Base-by-base conservation (phyloP, 1,139 yeast genomes). In the Candida dubliniensis region DNA sequence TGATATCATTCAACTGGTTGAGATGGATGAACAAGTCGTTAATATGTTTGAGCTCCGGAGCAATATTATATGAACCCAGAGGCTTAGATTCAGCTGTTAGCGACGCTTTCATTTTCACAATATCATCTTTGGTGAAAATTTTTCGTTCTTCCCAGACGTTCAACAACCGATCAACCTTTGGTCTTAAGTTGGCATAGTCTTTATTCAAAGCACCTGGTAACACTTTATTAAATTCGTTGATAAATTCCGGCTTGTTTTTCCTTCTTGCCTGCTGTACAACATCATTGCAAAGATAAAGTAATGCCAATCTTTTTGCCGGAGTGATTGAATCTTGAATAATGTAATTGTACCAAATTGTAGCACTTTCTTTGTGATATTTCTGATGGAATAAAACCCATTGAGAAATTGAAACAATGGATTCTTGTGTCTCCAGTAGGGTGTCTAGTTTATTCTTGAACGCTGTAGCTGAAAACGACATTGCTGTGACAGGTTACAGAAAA, bases 331-430 rank as follows among this genome's bases (percentile, higher is more conserved):
- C 24, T 14, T 74, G 64, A n/a, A 72, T 65, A 12, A 79, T 61
- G 50, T 71, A 76, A 14, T 67, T 60, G 5, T 78, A 66, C 96
- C 96, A 89, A 12, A 79, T 64, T 34, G 69, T 61, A 3, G 89
- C 87, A 24, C 83, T 75, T 38, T 77, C 78, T 9, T 63, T 63
- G 24, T 85, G 81, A 54, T 84, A 79, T 42, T 91, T 71, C 53
- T 85, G 81, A 60, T 88, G 91, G 66, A 87, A 87, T 49, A 88
- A 67, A 33, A 84, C 84, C 96, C 96, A 89, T 59, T 87, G 95
- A 0, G 95, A 82, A 2, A 88, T 82, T 6, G 89, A 77, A 27
- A 87, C 93, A 54, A 88, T 88, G 9, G 91, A 81, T 48, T 87
- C 95, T 59, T 86, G 95, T 0, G 95, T 82, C 52, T 86, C 95